Percentiles rank a stretch among this genome's conserved stretches.
Evolutionary conservation across 108 stramenopile genomes (phyloP).

Genomic region (Hondaea fermentalgiana): DNA sequence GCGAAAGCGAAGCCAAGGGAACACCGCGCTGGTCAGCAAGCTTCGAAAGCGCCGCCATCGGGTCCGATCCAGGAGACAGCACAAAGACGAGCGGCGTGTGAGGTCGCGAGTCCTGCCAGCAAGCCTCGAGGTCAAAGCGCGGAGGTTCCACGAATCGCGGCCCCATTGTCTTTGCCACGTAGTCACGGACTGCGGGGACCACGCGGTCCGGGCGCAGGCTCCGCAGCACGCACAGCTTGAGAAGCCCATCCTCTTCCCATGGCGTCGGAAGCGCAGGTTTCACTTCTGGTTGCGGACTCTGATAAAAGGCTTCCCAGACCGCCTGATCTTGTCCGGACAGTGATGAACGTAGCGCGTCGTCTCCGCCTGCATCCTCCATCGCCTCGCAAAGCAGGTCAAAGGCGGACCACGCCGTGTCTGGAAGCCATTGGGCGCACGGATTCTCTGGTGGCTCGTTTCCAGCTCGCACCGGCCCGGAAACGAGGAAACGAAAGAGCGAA

Average conservation of each 20-base stretch:
- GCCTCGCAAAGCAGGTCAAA: conserved; percentile 30
- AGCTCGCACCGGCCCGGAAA: not conserved
- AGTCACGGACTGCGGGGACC: conserved; percentile 40
- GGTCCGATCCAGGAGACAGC: conserved; percentile 55
- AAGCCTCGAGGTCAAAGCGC: conserved; percentile 46
- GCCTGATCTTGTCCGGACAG: conserved; percentile 8
- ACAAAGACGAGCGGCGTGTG: conserved; percentile 51
- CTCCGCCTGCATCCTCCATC: not conserved
- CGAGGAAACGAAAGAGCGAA: not conserved
- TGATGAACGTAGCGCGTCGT: not conserved
- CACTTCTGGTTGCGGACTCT: conserved; percentile 17
- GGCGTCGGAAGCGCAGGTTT: not conserved
- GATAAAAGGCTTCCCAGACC: conserved; percentile 36
- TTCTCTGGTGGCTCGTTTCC: not conserved
- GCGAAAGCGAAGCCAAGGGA: conserved; percentile 34
- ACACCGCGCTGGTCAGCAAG: conserved; percentile 48
- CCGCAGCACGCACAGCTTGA: conserved; percentile 37
- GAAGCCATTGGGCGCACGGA: conserved; percentile 27
- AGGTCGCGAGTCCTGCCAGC: conserved; percentile 42
- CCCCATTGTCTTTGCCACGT: conserved; percentile 42
- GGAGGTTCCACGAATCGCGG: conserved; percentile 47
- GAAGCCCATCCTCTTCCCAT: conserved; percentile 23
- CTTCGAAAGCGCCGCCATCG: conserved; percentile 46
- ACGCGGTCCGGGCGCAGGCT: conserved; percentile 47
- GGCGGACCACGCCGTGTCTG: conserved; percentile 42